Percentiles rank a stretch among this genome's conserved stretches.
phyloP scores from a whole-genome alignment of 2,329 filamentous ascomycete genomes.

The Cladobotryum mycophilum region DNA sequence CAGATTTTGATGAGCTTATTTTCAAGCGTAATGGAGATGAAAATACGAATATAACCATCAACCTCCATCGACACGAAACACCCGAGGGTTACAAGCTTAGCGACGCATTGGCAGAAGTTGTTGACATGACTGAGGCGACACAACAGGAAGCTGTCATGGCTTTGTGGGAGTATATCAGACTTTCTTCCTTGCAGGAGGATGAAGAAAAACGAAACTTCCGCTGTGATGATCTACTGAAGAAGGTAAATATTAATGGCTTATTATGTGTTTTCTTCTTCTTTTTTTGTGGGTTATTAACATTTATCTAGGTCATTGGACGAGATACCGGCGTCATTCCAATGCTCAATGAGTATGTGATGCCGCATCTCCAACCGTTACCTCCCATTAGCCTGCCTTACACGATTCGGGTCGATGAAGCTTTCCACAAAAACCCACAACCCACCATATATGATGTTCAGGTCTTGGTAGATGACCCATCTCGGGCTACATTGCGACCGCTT shows the following conservation, averaged over 20 bases:
- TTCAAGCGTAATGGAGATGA: conserved; percentile 92
- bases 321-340: conserved; percentile 81
- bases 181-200: conserved; percentile 82
- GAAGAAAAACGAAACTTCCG: conserved; percentile 91
- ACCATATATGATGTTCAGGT: conserved; percentile 91
- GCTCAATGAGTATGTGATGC: conserved; percentile 71
- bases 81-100: conserved; percentile 80
- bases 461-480: conserved; percentile 74
- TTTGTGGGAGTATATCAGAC: conserved; percentile 90
- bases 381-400: conserved; percentile 85
- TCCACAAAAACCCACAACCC: conserved; percentile 65
- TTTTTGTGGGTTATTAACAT: neutral
- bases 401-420: conserved; percentile 82
- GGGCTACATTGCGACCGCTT: conserved; percentile 57
- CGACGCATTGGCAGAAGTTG: conserved; percentile 70
- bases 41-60: conserved; percentile 85
- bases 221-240: conserved; percentile 76
- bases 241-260: conserved; percentile 42
- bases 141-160: conserved; percentile 83
- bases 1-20: conserved; percentile 83
- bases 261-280: no score
- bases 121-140: conserved; percentile 83
- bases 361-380: conserved; percentile 71
- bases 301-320: conserved; percentile 60
- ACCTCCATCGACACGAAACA: conserved; percentile 74